Evolutionary conservation across 2,329 filamentous ascomycete species (phyloP).

Genomic region (Exserohilum rostratum): DNA sequence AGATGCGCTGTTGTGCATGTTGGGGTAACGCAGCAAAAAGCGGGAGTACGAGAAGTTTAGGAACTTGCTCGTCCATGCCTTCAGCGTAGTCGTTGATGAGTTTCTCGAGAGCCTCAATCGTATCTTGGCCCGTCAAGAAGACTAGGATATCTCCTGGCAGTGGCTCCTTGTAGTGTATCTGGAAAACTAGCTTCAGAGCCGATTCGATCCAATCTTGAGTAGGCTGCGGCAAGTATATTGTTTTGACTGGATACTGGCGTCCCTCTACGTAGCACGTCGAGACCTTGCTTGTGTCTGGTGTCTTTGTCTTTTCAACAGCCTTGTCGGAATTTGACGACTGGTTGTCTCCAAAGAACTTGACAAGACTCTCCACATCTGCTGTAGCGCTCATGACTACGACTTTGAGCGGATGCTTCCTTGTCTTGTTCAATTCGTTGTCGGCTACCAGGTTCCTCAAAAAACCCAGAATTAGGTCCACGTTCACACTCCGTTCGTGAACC

Average conservation of each 20-base stretch:
- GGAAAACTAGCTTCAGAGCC: constrained; percentile 80
- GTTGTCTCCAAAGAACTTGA: constrained; percentile 70
- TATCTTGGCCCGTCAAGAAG: constrained; percentile 91
- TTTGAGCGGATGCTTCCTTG: constrained; percentile 69
- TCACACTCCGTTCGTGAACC: constrained; percentile 93
- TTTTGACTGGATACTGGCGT: constrained; percentile 83
- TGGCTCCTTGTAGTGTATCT: constrained; percentile 84
- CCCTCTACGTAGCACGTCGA: constrained; percentile 76
- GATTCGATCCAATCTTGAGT: constrained; percentile 83
- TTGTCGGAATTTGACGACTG: constrained; percentile 12
- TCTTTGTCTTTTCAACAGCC: constrained; percentile 13
- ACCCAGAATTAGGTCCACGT: constrained; percentile 88
- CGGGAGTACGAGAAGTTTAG: constrained; percentile 73
- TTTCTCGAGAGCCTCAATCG: constrained; percentile 81
- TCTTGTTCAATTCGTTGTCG: constrained; percentile 69
- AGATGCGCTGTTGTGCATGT: constrained; percentile 83
- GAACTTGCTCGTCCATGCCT: constrained; percentile 74
- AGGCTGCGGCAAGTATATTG: constrained; percentile 74
- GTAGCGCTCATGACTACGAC: constrained; percentile 98
- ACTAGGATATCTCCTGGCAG: constrained; percentile 93
- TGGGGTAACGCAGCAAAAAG: constrained; percentile 91
- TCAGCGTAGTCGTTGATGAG: constrained; percentile 80
- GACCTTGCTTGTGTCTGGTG: constrained; percentile 3
- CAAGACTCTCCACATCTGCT: constrained; percentile 80
- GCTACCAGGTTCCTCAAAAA: constrained; percentile 81